Evolutionary conservation across 2,329 filamentous ascomycete species (phyloP), one percentile per base, ranked within the genome.

Genomic region (Nigrospora sphaerica): DNA sequence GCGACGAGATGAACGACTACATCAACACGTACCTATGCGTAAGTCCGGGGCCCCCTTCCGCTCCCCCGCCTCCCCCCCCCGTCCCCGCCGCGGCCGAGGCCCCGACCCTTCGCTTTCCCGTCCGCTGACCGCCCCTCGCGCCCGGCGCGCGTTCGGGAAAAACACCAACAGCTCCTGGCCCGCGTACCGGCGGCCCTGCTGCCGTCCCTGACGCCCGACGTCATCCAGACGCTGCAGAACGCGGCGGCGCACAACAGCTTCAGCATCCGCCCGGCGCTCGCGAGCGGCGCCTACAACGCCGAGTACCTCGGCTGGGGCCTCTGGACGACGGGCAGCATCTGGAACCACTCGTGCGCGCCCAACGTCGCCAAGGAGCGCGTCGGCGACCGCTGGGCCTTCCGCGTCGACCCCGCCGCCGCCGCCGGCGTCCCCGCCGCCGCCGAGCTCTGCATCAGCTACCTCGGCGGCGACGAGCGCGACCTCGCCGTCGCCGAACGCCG

Each of bases 381-480:
- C 14, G 16, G 23, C 32, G 42, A 44, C 19, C 32, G 32, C 33
- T 44, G 42, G 42, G 42, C 36, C 33, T 44, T 44, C 42, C 19
- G 37, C 16, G 42, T 37, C 12, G 42, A 44, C 19, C n/a, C 19
- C 18, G 16, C 33, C 33, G 42, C 33, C 32, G 31, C 31, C n/a
- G 33, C 13, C 7, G 33, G 33, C 13, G 33, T 10, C 6, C 33
- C 33, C 3, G 42, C 37, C 5, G 1, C n/a, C 2, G 1, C 17
- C n/a, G 42, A 44, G 42, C 33, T 44, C n/a, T 44, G 42, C 42
- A 44, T 44, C n/a, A 44, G 42, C 42, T 44, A 44, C 19, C 42
- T 44, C 18, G 42, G 42, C 18, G 42, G 19, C 34, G 42, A 44
- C 10, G 42, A 44, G 33, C 37, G 31, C 33, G 42, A 44, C 14